Percentiles rank a stretch among this genome's conserved stretches.
phyloP scores from a whole-genome alignment of 2,329 filamentous ascomycete genomes.

The Mycogone perniciosa region DNA sequence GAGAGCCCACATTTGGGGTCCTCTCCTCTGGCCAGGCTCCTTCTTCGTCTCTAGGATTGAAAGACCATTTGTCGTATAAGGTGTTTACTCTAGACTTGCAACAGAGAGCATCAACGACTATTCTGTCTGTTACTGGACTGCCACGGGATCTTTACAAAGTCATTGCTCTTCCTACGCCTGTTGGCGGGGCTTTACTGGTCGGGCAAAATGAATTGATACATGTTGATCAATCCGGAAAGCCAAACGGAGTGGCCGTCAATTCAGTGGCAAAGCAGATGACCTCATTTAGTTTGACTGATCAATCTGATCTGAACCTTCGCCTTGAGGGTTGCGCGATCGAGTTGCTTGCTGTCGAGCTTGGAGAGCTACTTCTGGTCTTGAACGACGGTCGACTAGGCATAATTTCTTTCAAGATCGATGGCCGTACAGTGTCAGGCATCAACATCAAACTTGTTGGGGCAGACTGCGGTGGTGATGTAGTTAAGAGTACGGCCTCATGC shows the following conservation, averaged over 20 bases:
- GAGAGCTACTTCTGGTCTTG: conserved; percentile 79
- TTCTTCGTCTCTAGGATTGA: conserved; percentile 73
- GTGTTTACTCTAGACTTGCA: conserved; percentile 94
- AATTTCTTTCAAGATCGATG: conserved; percentile 79
- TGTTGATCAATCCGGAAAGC: conserved; percentile 90
- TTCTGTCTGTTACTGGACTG: conserved; percentile 77
- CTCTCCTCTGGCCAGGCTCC: conserved; percentile 70
- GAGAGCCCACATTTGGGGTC: conserved; percentile 95
- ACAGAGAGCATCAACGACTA: conserved; percentile 85
- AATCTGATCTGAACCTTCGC: conserved; percentile 70
- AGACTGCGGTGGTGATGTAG: conserved; percentile 56
- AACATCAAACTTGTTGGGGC: conserved; percentile 59
- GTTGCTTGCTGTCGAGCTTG: conserved; percentile 65
- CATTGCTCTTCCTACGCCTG: conserved; percentile 73
- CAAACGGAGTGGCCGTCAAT: conserved; percentile 89
- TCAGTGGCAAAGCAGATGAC: conserved; percentile 78
- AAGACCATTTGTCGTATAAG: conserved; percentile 81
- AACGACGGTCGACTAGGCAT: conserved; percentile 68
- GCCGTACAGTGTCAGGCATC: conserved; percentile 83
- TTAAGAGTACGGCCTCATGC: conserved; percentile 61
- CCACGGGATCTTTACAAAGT: conserved; percentile 84
- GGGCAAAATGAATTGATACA: conserved; percentile 90
- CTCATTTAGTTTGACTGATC: conserved; percentile 77
- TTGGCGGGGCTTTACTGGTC: conserved; percentile 81
- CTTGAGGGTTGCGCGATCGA: conserved; percentile 78